phyloP scores from a whole-genome alignment of 2,329 filamentous ascomycete species.

The Monosporascus sp. region DNA sequence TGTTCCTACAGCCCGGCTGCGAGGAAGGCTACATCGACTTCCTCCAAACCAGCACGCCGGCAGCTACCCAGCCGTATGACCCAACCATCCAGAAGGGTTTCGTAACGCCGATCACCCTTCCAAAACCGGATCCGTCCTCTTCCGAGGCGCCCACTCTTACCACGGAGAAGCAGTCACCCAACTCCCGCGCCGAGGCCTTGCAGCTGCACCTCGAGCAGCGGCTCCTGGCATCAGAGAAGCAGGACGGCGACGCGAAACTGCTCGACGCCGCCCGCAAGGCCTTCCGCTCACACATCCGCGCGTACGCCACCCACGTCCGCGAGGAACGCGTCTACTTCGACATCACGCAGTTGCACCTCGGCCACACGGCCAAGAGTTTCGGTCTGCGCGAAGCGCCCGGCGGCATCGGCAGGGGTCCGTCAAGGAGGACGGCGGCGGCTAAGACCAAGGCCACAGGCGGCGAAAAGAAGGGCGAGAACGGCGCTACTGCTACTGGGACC shows the following conservation, averaged over 20 bases:
- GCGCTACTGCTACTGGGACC: background rate
- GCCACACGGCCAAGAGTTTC: constrained; percentile 91
- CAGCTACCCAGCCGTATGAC: constrained; percentile 48
- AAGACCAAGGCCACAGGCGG: constrained; percentile 26
- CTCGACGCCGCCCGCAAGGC: constrained; percentile 79
- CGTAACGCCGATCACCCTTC: constrained; percentile 53
- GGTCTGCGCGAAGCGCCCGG: constrained; percentile 83
- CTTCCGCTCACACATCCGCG: constrained; percentile 87
- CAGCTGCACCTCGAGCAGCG: constrained; percentile 58
- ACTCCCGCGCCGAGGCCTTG: constrained; percentile 48
- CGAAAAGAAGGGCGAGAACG: constrained; percentile 22
- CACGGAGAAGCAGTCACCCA: constrained; percentile 37
- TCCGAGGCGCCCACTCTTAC: constrained; percentile 50
- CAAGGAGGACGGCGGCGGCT: constrained; percentile 35
- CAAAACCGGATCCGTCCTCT: constrained; percentile 48
- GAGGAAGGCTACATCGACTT: constrained; percentile 88
- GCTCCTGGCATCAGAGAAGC: constrained; percentile 36
- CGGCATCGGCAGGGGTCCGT: constrained; percentile 63
- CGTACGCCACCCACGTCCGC: constrained; percentile 89
- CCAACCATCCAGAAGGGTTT: constrained; percentile 61
- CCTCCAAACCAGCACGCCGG: constrained; percentile 49
- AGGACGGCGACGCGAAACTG: constrained; percentile 39
- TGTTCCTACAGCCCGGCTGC: constrained; percentile 85
- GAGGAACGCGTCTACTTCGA: constrained; percentile 85
- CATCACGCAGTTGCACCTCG: constrained; percentile 84